Percentiles rank a stretch among this genome's conserved stretches.
Evolutionary conservation across 306 rosid species (phyloP).

Genomic region (Begonia peltatifolia): DNA sequence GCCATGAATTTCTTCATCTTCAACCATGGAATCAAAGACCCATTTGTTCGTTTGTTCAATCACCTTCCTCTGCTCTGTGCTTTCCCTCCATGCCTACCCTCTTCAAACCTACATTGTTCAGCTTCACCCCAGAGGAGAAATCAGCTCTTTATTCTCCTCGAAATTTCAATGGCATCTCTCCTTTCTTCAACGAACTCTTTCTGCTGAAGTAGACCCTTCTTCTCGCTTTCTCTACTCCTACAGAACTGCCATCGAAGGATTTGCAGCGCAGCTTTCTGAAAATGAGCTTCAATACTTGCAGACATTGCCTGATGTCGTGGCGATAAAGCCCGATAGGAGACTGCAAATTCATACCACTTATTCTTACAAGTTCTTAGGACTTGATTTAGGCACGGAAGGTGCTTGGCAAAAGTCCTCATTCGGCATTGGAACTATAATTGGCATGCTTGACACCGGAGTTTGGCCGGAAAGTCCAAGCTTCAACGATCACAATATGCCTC

Average conservation of each 20-base stretch:
- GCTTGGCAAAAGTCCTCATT: slow-evolving; percentile 56
- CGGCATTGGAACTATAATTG: slow-evolving; percentile 66
- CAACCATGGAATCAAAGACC: slow-evolving; percentile 38
- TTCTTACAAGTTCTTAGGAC: slow-evolving; percentile 78
- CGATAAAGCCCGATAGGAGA: slow-evolving; percentile 42
- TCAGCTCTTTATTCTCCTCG: slow-evolving; percentile 37
- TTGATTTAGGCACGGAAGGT: slow-evolving; percentile 25
- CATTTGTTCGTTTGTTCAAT: slow-evolving; percentile 19
- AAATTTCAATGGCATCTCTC: slow-evolving; percentile 76
- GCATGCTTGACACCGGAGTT: slow-evolving; percentile 83
- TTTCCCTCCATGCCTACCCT: slow-evolving; percentile 32
- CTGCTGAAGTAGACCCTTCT: slow-evolving; percentile 37
- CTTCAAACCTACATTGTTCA: slow-evolving; percentile 78
- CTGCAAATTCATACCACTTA: slow-evolving; percentile 65
- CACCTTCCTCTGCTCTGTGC: slow-evolving; percentile 18
- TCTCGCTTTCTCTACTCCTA: slow-evolving; percentile 83
- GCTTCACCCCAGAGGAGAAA: slow-evolving; percentile 47
- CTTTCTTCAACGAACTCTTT: slow-evolving; percentile 35
- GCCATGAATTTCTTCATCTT: slow-evolving; percentile 24
- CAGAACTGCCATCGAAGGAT: slow-evolving; percentile 73
- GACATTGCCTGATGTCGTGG: slow-evolving; percentile 51
- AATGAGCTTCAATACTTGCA: slow-evolving; percentile 44
- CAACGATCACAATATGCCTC: slow-evolving; percentile 58
- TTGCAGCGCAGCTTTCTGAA: slow-evolving; percentile 62
- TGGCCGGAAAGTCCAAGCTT: slow-evolving; percentile 96